phyloP scores from a whole-genome alignment of 1,284 basidiomycete species.

The Fomitiporia mediterranea region DNA sequence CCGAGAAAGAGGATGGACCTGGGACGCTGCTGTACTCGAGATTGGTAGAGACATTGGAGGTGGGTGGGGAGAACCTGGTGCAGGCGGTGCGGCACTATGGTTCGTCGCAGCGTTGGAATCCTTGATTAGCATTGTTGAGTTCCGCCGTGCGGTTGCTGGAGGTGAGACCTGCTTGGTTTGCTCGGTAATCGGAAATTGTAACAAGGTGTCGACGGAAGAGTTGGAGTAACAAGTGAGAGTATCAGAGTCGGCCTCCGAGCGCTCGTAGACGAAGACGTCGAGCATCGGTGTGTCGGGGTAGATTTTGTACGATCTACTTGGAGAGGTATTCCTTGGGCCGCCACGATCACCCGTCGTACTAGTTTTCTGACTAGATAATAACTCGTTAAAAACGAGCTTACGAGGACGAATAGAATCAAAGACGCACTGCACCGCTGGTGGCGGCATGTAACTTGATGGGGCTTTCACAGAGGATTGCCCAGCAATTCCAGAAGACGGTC shows the following conservation, averaged over 20 bases:
- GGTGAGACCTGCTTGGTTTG: slow-evolving; percentile 3
- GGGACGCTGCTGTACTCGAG: slow-evolving; percentile 5
- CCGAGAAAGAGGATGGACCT: slow-evolving; percentile 2
- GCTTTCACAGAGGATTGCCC: slow-evolving; percentile 10
- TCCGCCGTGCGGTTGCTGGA: not conserved
- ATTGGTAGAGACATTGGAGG: slow-evolving; percentile 6
- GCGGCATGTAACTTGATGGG: not conserved
- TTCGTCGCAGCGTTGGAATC: not conserved
- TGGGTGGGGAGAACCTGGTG: slow-evolving; percentile 8
- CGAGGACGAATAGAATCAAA: not conserved
- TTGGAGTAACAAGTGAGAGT: slow-evolving; percentile 18
- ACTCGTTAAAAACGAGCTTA: not conserved
- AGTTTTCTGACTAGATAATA: not conserved
- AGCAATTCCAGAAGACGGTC: slow-evolving; percentile 8
- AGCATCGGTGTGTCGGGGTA: slow-evolving; percentile 4
- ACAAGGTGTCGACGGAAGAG: slow-evolving; percentile 10
- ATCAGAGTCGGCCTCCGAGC: slow-evolving; percentile 18
- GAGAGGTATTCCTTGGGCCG: slow-evolving; percentile 1
- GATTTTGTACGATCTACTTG: slow-evolving; percentile 9
- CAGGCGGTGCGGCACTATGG: not conserved
- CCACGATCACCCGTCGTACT: not conserved
- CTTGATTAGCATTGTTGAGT: not conserved
- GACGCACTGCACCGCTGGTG: not conserved
- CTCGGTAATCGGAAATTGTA: slow-evolving; percentile 2
- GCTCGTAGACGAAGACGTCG: slow-evolving; percentile 19